Conservation (phyloP, 495 filamentous ascomycete species). For the Daldinia grandis region DNA sequence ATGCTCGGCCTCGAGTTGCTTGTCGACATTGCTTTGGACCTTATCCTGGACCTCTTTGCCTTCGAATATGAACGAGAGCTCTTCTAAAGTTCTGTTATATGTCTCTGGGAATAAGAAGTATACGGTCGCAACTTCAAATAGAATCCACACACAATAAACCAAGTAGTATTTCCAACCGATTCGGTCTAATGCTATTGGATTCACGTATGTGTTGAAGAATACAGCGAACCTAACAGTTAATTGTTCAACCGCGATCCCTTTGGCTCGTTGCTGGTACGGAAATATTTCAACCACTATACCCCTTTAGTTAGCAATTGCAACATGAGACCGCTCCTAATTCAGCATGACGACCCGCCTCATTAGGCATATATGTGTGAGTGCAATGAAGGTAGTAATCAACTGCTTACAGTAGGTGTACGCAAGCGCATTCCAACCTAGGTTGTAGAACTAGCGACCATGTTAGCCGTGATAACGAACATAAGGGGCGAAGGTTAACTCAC, state of each 20-base stretch:
- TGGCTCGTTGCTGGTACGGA: slow-evolving; percentile 64
- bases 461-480: background rate
- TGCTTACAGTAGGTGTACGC: slow-evolving; percentile 60
- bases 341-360: background rate
- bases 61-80: slow-evolving; percentile 55
- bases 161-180: slow-evolving; percentile 64
- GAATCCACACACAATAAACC: slow-evolving; percentile 66
- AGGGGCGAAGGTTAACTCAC: slow-evolving; percentile 28
- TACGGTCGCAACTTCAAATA: slow-evolving; percentile 63
- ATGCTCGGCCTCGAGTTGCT: slow-evolving; percentile 46
- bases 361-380: background rate
- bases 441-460: slow-evolving; percentile 55
- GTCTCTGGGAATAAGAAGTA: slow-evolving; percentile 71
- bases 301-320: slow-evolving; percentile 3
- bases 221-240: slow-evolving; percentile 62
- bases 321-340: background rate
- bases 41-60: slow-evolving; percentile 50
- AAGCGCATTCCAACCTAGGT: slow-evolving; percentile 69
- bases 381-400: background rate
- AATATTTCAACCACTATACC: slow-evolving; percentile 66
- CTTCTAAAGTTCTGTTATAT: slow-evolving; percentile 59
- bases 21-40: slow-evolving; percentile 47
- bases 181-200: slow-evolving; percentile 58
- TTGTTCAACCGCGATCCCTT: slow-evolving; percentile 67
- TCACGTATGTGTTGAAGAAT: slow-evolving; percentile 62